Percentiles rank a stretch among this genome's conserved stretches.
These are phyloP conservation scores for Dothidotthia symphoricarpi DNA, from an alignment of 2,329 filamentous ascomycete genomes.

Conservation along the genomic window DNA sequence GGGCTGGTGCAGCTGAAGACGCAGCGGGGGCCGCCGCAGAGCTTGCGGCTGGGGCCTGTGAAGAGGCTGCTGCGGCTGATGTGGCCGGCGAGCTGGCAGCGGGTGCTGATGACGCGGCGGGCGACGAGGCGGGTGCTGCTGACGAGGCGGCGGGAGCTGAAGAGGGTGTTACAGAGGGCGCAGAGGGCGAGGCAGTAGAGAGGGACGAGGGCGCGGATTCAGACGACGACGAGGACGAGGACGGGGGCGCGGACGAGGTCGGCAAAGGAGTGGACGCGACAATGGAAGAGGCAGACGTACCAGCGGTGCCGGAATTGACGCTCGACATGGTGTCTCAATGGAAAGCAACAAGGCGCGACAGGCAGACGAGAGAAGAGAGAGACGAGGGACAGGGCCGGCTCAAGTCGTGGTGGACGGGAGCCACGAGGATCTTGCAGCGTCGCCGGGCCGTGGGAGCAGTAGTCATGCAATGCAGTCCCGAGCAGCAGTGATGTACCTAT, in stretches of 20 bases:
- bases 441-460: slow-evolving; percentile 15
- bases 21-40: slow-evolving; percentile 34
- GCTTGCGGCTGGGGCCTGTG: slow-evolving; percentile 8
- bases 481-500: slow-evolving; percentile 18
- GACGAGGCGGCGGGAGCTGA: slow-evolving; percentile 12
- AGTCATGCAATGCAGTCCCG: too few species aligned
- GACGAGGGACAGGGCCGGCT: background rate
- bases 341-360: slow-evolving; percentile 8
- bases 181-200: slow-evolving; percentile 4
- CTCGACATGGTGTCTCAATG: slow-evolving; percentile 27
- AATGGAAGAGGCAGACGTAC: slow-evolving; percentile 35
- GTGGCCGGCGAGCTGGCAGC: slow-evolving; percentile 4
- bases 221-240: slow-evolving; percentile 12
- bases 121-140: slow-evolving; percentile 19
- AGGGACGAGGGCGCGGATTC: slow-evolving; percentile 2
- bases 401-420: background rate
- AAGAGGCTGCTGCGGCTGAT: slow-evolving; percentile 50
- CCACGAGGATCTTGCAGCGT: slow-evolving; percentile 8
- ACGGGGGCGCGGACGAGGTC: slow-evolving; percentile 16
- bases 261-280: slow-evolving; percentile 11
- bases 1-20: slow-evolving; percentile 8
- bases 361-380: slow-evolving; percentile 12
- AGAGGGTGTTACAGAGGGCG: slow-evolving; percentile 12
- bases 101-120: slow-evolving; percentile 9
- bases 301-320: slow-evolving; percentile 22